Evolutionary conservation across 306 rosid genomes (phyloP).

Genomic region (Lupinus albus): DNA sequence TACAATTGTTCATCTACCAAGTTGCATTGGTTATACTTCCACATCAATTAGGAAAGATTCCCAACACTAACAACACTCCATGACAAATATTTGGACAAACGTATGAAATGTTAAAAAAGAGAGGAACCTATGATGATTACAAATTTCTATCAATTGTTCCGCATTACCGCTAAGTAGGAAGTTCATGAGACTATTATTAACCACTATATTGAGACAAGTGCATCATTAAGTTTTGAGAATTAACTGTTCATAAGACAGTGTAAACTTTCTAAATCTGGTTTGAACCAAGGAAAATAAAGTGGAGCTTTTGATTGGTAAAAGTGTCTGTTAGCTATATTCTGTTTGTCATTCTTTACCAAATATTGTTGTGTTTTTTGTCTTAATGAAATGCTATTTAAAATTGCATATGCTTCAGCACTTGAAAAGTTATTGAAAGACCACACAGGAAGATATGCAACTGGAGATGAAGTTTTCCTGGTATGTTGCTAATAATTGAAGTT

Average conservation of each 20-base stretch:
- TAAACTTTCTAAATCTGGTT: neutral
- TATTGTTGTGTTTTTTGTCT: slow-evolving; percentile 27
- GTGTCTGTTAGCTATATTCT: slow-evolving; percentile 9
- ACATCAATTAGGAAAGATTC: too few species aligned
- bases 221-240: neutral
- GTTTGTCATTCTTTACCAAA: slow-evolving; percentile 2
- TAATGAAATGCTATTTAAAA: slow-evolving; percentile 22
- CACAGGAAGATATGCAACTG: slow-evolving; percentile 53
- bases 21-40: too few species aligned
- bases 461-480: slow-evolving; percentile 55
- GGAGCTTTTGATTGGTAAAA: too few species aligned
- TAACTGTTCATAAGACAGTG: neutral
- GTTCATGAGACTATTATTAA: slow-evolving; percentile 1
- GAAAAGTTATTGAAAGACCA: slow-evolving; percentile 52
- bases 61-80: too few species aligned
- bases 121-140: neutral
- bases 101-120: too few species aligned
- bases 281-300: too few species aligned
- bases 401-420: slow-evolving; percentile 44
- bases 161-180: neutral
- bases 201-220: neutral
- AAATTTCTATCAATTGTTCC: neutral
- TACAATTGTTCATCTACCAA: too few species aligned
- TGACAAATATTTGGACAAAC: too few species aligned
- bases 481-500: neutral